phyloP scores from a whole-genome alignment of 2,329 filamentous ascomycete genomes.

The Ceratocystis smalleyi region DNA sequence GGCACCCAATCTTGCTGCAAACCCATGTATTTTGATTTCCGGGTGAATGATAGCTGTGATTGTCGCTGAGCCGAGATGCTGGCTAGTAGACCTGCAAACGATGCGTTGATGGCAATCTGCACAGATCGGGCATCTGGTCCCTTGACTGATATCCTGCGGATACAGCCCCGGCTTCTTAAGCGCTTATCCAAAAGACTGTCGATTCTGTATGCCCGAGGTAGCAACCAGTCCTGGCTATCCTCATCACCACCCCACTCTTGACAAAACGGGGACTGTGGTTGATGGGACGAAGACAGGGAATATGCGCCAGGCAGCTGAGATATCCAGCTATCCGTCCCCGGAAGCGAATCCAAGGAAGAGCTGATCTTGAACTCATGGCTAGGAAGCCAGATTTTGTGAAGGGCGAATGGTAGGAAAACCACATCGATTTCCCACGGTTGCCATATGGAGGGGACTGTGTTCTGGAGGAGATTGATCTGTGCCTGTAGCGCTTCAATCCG shows the following conservation, averaged over 20 bases:
- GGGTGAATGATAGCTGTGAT: neutral
- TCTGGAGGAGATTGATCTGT: constrained; percentile 41
- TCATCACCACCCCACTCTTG: constrained; percentile 34
- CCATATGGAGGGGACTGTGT: constrained; percentile 34
- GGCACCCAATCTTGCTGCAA: constrained; percentile 58
- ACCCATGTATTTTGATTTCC: constrained; percentile 34
- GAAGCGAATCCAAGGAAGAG: constrained; percentile 20
- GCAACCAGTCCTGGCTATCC: constrained; percentile 42
- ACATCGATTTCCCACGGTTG: constrained; percentile 63
- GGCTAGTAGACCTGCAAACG: constrained; percentile 43
- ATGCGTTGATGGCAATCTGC: constrained; percentile 43
- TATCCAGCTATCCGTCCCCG: constrained; percentile 37
- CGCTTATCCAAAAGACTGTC: constrained; percentile 50
- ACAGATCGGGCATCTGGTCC: constrained; percentile 53
- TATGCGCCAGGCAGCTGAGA: constrained; percentile 32
- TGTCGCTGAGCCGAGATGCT: constrained; percentile 7
- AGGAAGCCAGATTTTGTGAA: constrained; percentile 40
- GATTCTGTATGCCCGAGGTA: constrained; percentile 51
- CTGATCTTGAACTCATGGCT: constrained; percentile 33
- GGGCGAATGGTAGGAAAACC: constrained; percentile 55
- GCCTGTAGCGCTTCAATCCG: constrained; percentile 37
- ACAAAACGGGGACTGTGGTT: constrained; percentile 34
- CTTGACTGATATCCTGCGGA: constrained; percentile 46
- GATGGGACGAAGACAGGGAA: constrained; percentile 28
- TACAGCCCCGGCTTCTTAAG: constrained; percentile 58